Evolutionary conservation across 108 stramenopile genomes (phyloP).

Genomic region (Epipyxis sp.): DNA sequence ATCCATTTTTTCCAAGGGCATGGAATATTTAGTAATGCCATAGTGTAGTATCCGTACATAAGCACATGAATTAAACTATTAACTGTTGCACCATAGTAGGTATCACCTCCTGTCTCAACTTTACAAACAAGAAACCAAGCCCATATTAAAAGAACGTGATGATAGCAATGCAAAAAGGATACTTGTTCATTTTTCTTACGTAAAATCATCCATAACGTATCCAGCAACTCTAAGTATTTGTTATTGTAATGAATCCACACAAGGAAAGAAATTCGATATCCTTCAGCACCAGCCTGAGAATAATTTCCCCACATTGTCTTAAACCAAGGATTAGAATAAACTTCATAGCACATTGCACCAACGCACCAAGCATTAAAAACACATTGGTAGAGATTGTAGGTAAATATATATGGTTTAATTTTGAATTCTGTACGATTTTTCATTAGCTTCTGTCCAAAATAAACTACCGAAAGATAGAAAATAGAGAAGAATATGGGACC

Average conservation of each 20-base stretch:
- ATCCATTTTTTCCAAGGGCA: constrained; percentile 36
- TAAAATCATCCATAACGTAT: constrained; percentile 36
- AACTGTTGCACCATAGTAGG: constrained; percentile 11
- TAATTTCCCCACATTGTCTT: constrained; percentile 11
- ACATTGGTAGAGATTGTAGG: constrained; percentile 32
- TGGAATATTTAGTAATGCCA: neutral
- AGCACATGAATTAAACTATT: constrained; percentile 39
- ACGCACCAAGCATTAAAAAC: constrained; percentile 28
- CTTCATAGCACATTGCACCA: constrained; percentile 20
- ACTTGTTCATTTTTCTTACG: constrained; percentile 25
- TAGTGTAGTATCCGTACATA: constrained; percentile 40
- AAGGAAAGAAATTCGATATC: constrained; percentile 4
- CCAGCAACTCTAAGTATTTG: constrained; percentile 35
- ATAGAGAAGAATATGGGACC: constrained; percentile 31
- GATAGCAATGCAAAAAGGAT: constrained; percentile 35
- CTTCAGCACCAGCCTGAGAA: neutral
- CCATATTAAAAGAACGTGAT: constrained; percentile 27
- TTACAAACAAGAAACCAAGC: constrained; percentile 29
- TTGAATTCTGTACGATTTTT: constrained; percentile 4
- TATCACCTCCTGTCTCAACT: constrained; percentile 21
- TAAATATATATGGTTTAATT: constrained; percentile 33
- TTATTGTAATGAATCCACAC: constrained; percentile 39
- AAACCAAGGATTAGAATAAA: constrained; percentile 27
- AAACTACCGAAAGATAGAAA: constrained; percentile 14
- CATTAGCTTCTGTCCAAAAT: constrained; percentile 16